Conservation (phyloP, 2,329 filamentous ascomycete genomes). For the Calonectria honghensis region DNA sequence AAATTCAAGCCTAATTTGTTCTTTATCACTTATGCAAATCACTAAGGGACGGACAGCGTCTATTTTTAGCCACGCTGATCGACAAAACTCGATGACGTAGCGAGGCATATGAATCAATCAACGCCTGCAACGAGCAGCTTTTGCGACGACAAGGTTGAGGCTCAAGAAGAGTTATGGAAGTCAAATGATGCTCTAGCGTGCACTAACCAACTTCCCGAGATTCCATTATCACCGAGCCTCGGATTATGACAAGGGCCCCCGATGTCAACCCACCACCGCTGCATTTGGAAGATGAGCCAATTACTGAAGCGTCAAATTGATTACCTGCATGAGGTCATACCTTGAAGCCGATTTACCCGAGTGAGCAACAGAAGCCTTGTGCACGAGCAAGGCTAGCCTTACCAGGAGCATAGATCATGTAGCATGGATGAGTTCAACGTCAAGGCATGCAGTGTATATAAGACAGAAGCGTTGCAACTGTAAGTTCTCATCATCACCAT, state of each 20-base stretch:
- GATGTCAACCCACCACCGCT: not conserved
- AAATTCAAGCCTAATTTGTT: not conserved
- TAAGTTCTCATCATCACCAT: not conserved
- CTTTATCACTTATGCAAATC: not conserved
- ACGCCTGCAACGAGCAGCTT: not conserved
- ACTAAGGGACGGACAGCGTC: too few relatives aligned
- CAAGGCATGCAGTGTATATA: not conserved
- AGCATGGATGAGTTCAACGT: not conserved
- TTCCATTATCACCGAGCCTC: not conserved
- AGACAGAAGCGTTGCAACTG: not conserved
- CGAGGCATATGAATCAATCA: too few relatives aligned
- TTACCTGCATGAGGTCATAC: conserved; percentile 22
- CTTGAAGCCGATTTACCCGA: conserved; percentile 20
- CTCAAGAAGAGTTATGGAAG: not conserved
- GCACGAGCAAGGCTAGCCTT: not conserved
- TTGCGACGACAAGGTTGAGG: not conserved
- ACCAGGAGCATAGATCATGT: not conserved
- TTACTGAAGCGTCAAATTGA: conserved; percentile 14
- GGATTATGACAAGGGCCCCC: not conserved
- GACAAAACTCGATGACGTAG: not conserved
- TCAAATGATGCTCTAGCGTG: not conserved
- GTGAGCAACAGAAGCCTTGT: not conserved
- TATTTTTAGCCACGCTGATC: not conserved
- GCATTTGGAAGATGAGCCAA: conserved; percentile 1
- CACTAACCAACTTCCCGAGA: not conserved